Conservation (phyloP, 2,329 filamentous ascomycete genomes). For the Lachnellula suecica region DNA sequence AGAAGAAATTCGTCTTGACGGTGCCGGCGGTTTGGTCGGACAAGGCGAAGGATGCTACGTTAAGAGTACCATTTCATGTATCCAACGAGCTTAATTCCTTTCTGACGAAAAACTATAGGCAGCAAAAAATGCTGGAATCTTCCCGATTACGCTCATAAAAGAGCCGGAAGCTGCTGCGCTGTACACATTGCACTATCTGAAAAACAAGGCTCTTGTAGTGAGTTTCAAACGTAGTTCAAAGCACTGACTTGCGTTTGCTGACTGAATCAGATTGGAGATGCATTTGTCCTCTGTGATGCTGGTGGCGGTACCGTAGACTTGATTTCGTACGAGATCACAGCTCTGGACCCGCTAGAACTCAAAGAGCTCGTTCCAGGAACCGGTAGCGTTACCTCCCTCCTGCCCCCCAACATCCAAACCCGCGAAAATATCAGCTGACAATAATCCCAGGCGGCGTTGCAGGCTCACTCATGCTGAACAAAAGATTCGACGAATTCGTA, state of each 20-base stretch:
- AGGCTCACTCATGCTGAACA: slow-evolving; percentile 28
- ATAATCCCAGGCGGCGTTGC: slow-evolving; percentile 23
- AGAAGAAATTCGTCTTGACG: slow-evolving; percentile 54
- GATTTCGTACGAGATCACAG: slow-evolving; percentile 29
- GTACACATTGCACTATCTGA: slow-evolving; percentile 13
- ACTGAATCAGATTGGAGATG: slow-evolving; percentile 26
- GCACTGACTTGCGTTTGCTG: neutral
- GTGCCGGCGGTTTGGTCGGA: slow-evolving; percentile 61
- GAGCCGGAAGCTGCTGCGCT: slow-evolving; percentile 22
- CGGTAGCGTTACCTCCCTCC: slow-evolving; percentile 7
- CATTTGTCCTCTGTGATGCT: slow-evolving; percentile 33
- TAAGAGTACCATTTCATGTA: too few species aligned
- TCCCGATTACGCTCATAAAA: slow-evolving; percentile 11
- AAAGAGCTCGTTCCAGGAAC: slow-evolving; percentile 27
- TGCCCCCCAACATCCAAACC: neutral
- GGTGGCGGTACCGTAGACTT: slow-evolving; percentile 36
- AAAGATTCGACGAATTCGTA: slow-evolving; percentile 25
- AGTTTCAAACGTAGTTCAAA: neutral
- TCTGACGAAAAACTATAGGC: too few species aligned
- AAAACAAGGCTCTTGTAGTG: slow-evolving; percentile 2
- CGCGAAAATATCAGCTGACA: too few species aligned
- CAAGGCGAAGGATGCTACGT: slow-evolving; percentile 50
- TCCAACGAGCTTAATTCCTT: too few species aligned
- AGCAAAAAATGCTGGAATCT: slow-evolving; percentile 9
- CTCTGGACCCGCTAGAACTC: slow-evolving; percentile 21